Evolutionary conservation across 164 flowering plant species (phyloP), one percentile per base, ranked within the genome.

Genomic region (Stephania cephalantha): DNA sequence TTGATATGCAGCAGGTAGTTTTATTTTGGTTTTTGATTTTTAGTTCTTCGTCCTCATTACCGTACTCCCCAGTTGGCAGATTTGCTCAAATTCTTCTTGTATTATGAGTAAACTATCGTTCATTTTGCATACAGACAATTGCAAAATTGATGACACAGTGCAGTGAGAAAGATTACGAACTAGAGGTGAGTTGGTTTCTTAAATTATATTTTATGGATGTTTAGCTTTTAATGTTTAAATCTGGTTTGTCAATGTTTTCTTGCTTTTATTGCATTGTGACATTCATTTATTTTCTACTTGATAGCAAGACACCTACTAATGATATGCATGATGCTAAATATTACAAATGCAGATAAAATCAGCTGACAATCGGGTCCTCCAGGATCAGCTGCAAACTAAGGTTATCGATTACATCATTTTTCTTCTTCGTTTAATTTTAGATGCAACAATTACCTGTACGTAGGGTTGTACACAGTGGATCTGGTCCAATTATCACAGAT

Each of bases 1-100:
- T 88, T 79, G 97, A 96, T 73, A 91, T 94, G 99, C 98, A 92
- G 82, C 97, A 94, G 99, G 99, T 96, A 78, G 45, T 77, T 74
- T 72, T 53, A 5, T 42, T 75, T 22, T 46, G 22, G 44, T 71
- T 50, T 31, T 42, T 9, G 4, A 66, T 30, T 76, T 70, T 18
- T 29, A 31, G 45, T 58, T 78, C 42, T 52, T 25, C 53, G 20
- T 13, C 9, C 20, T 25, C 58, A 3, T 46, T 29, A 15, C 25
- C 58, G 11, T n/a, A 6, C 17, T 63, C 46, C 31, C 9, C 53
- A 10, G 20, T 42, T 35, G 42, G 42, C 42, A 35, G 42, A 35
- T 35, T 35, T 35, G 42, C 42, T 35, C 42, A 35, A 42, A 17
- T 44, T 75, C 31, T n/a, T 5, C 9, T 8, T 55, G n/a, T 50